A percentile compares a stretch with the other conserved stretches of the same genome.
These are phyloP conservation scores for Cadophora sp. DNA, from an alignment of 2,329 filamentous ascomycete species.

Conservation along the genomic window DNA sequence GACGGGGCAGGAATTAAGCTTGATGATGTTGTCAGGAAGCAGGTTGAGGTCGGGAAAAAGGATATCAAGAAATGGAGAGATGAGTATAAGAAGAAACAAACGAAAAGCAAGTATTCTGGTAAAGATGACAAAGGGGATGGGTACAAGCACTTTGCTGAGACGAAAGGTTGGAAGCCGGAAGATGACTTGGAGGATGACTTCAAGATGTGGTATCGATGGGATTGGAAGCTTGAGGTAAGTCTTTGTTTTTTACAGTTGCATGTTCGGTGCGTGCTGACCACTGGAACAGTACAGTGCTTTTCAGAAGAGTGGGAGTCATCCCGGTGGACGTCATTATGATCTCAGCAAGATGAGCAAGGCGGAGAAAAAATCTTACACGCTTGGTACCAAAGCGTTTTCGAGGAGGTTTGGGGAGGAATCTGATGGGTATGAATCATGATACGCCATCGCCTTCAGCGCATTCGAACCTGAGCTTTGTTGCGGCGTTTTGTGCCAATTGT, in stretches of 20 bases:
- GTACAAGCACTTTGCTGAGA: conserved; percentile 22
- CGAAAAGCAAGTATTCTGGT: conserved; percentile 9
- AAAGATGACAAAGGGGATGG: conserved; percentile 8
- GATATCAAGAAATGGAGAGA: conserved; percentile 24
- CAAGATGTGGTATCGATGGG: conserved; percentile 32
- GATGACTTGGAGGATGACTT: conserved; percentile 20
- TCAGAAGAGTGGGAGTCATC: conserved; percentile 23
- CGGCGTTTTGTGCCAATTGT: no score
- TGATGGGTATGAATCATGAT: not conserved
- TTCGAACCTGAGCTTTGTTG: not conserved
- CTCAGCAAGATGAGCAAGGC: conserved; percentile 27
- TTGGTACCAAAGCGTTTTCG: not conserved
- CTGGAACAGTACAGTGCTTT: conserved; percentile 24
- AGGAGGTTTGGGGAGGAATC: conserved; percentile 2
- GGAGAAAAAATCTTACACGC: conserved; percentile 10
- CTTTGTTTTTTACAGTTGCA: not conserved
- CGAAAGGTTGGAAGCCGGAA: conserved; percentile 24
- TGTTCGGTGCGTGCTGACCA: not conserved
- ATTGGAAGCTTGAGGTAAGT: conserved; percentile 33
- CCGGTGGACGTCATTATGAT: conserved; percentile 28
- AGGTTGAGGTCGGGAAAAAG: conserved; percentile 26
- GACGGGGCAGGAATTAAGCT: conserved; percentile 33
- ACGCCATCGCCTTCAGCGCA: not conserved
- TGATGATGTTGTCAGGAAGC: conserved; percentile 26
- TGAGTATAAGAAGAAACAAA: conserved; percentile 19